Evolutionary conservation across 1,284 basidiomycete genomes (phyloP).

Genomic region (Irpex rosettiformis): DNA sequence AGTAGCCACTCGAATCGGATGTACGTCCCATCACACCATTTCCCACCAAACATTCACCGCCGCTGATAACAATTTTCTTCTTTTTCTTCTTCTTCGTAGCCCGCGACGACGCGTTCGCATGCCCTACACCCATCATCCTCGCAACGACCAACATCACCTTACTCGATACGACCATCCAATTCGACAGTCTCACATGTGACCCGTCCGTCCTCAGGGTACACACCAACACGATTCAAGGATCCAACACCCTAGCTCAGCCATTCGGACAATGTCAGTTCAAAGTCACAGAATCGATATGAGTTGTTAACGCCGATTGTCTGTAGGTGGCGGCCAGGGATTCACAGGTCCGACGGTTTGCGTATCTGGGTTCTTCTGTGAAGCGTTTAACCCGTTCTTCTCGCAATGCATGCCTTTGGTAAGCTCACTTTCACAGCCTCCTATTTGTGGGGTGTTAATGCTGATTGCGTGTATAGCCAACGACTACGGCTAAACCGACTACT

Average conservation of each 20-base stretch:
- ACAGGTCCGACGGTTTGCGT: background rate
- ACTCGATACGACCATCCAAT: background rate
- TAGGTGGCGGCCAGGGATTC: background rate
- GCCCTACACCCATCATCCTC: background rate
- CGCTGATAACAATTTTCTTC: background rate
- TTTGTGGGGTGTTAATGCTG: background rate
- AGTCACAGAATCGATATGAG: background rate
- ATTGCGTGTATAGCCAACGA: background rate
- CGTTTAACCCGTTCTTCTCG: background rate
- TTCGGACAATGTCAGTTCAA: background rate
- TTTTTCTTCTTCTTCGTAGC: background rate
- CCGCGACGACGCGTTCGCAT: background rate
- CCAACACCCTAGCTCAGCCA: background rate
- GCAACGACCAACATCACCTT: background rate
- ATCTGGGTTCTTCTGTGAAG: constrained; percentile 1
- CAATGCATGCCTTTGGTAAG: background rate
- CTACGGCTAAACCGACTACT: background rate
- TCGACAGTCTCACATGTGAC: background rate
- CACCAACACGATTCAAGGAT: background rate
- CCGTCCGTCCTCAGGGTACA: background rate
- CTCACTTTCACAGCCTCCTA: background rate
- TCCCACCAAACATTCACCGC: background rate
- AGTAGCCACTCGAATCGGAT: background rate
- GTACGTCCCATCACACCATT: background rate
- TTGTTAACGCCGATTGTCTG: background rate